Evolutionary conservation across 768 basidiomycete genomes (phyloP).

Genomic region (Agaricus blazei): DNA sequence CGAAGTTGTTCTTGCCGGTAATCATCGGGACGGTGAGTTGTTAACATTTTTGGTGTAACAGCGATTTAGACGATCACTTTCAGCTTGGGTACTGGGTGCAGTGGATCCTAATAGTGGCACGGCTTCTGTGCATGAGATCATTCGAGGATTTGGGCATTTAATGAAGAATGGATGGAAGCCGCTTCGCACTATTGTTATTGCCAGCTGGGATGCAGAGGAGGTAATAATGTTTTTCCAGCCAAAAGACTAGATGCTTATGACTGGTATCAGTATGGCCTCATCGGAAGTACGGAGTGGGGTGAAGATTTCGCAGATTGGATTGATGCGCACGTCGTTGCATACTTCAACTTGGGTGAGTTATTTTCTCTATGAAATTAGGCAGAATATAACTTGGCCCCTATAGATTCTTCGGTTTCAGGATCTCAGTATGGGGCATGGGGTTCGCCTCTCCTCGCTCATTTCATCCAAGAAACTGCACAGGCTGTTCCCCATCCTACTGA

Average conservation of each 20-base stretch:
- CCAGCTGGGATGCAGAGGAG: slow-evolving; percentile 76
- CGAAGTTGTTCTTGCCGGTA: slow-evolving; percentile 80
- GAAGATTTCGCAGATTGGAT: slow-evolving; percentile 91
- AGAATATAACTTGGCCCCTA: neutral
- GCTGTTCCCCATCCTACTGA: slow-evolving; percentile 72
- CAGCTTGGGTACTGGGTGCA: slow-evolving; percentile 48
- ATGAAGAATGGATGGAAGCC: slow-evolving; percentile 78
- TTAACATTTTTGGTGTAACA: neutral
- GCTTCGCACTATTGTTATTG: slow-evolving; percentile 56
- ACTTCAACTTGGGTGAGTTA: slow-evolving; percentile 69
- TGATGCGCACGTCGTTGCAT: slow-evolving; percentile 71
- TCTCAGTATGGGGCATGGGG: slow-evolving; percentile 51
- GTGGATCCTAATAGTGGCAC: slow-evolving; percentile 76
- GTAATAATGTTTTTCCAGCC: slow-evolving; percentile 26
- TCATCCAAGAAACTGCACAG: slow-evolving; percentile 64
- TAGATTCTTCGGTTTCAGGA: slow-evolving; percentile 48
- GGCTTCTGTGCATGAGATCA: slow-evolving; percentile 65
- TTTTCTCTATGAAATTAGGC: neutral
- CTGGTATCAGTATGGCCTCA: slow-evolving; percentile 44
- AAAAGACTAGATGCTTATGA: neutral
- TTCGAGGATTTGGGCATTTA: slow-evolving; percentile 66
- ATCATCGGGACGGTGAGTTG: slow-evolving; percentile 76
- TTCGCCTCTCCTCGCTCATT: slow-evolving; percentile 79
- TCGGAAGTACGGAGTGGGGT: slow-evolving; percentile 89
- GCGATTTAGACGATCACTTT: neutral